These are phyloP conservation scores for Aspergillus steynii DNA, from an alignment of 495 filamentous ascomycete species.

Conservation along the genomic window DNA sequence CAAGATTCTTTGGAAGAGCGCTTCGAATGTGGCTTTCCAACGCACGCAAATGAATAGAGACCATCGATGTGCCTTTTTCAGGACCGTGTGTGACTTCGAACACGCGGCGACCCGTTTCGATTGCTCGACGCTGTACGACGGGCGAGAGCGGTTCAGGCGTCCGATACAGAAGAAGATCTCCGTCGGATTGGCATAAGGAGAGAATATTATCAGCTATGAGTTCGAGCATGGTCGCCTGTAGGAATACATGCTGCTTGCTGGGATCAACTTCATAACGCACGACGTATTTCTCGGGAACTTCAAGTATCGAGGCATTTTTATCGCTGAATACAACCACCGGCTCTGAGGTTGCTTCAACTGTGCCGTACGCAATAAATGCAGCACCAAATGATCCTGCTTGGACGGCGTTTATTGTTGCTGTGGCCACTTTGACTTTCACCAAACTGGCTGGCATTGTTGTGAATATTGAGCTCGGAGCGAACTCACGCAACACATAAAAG, in stretches of 20 bases:
- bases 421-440: neutral
- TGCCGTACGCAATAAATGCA: neutral
- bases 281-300: neutral
- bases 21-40: neutral
- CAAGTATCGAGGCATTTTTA: neutral
- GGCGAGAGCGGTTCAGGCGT: neutral
- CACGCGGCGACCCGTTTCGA: neutral
- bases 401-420: neutral
- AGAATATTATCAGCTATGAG: neutral
- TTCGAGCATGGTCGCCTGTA: neutral
- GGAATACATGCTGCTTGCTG: neutral
- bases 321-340: neutral
- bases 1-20: neutral
- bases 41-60: neutral
- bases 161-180: neutral
- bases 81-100: neutral
- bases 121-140: neutral
- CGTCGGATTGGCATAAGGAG: neutral
- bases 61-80: neutral
- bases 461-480: neutral
- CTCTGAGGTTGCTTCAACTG: neutral
- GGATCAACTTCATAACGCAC: neutral
- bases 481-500: neutral
- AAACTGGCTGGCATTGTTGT: neutral
- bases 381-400: neutral